phyloP scores from a whole-genome alignment of 139 green algal genomes.

The Auxenochlorella pyrenoidosa region DNA sequence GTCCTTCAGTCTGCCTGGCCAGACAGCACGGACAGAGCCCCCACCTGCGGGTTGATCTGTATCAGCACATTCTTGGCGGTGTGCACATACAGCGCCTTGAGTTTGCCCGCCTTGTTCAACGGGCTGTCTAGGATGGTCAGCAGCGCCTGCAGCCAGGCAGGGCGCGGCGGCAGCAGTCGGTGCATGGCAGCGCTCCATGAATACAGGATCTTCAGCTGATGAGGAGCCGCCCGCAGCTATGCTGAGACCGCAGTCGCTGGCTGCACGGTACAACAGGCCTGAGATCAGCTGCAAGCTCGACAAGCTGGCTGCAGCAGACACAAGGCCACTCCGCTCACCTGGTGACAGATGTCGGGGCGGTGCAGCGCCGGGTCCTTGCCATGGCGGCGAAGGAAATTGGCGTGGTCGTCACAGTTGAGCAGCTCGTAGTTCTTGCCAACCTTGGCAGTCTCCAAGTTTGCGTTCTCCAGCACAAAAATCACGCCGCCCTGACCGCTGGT shows the following conservation, averaged over 20 bases:
- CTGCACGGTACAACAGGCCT: neutral
- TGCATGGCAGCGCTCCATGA: too few species aligned
- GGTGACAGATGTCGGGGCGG: conserved; percentile 95
- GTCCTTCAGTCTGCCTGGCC: too few species aligned
- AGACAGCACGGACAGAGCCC: too few species aligned
- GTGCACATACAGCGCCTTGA: conserved; percentile 92
- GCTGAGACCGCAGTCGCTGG: too few species aligned
- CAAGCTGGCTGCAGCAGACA: neutral
- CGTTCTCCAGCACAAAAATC: conserved; percentile 95
- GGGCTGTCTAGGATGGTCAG: conserved; percentile 95
- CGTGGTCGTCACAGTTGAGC: conserved; percentile 98
- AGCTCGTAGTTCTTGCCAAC: conserved; percentile 94
- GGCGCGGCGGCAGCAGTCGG: neutral
- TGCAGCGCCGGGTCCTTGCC: conserved; percentile 88
- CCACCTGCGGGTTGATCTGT: conserved; percentile 79
- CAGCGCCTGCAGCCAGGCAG: conserved; percentile 73
- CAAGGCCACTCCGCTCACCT: conserved; percentile 60
- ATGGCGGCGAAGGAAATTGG: conserved; percentile 87
- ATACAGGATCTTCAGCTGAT: too few species aligned
- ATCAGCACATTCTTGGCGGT: conserved; percentile 96
- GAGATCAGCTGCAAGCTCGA: neutral
- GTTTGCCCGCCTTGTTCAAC: conserved; percentile 91
- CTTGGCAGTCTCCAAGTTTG: conserved; percentile 91
- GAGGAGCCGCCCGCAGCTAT: too few species aligned
- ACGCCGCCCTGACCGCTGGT: conserved; percentile 60